Evolutionary conservation across 2,329 filamentous ascomycete genomes (phyloP), one percentile per base, ranked within the genome.

Genomic region (Penicillium brevicompactum): DNA sequence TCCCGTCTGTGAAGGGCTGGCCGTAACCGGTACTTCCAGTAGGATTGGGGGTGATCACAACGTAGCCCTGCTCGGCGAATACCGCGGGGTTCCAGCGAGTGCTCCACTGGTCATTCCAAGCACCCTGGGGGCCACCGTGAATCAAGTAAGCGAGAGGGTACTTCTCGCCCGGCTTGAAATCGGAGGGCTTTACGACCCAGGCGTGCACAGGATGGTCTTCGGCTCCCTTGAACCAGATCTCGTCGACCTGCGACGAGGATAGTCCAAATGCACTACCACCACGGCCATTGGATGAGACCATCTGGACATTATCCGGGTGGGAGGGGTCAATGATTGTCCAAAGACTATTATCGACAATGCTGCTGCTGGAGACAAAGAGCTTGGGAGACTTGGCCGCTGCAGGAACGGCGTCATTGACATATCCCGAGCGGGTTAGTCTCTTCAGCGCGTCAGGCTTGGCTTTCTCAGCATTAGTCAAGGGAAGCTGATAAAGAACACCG

Each of bases 11-110:
- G 52, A 84, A 79, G 3, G 73, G 69, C 64, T 84, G 73, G 1
- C 84, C 84, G 55, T 83, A 87, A 0, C 83, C 82, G 2, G 76
- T 78, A 53, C 82, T 84, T 18, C 84, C 84, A 0, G 82, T 82
- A 2, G 84, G 80, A 59, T 86, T 86, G 3, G 84, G 84, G 5
- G 78, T 73, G n/a, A 87, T 73, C 2, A 85, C 79, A 9, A 86
- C 73, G 56, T 86, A 87, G 8, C 84, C 84, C 64, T 86, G 82
- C 61, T 85, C 82, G 4, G 84, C 84, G 72, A 83, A 86, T 3
- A 83, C 71, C 1, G 79, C 78, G 1, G 77, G 74, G 57, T 86
- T 85, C 78, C 79, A 83, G 59, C 82, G 70, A 4, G 75, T 80
- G 47, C 75, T 78, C 82, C 82, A 85, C 46, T 74, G 71, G 58